Evolutionary conservation across 257 asterid species (phyloP), one percentile per base, ranked within the genome.

Genomic region (Fraxinus anomala): DNA sequence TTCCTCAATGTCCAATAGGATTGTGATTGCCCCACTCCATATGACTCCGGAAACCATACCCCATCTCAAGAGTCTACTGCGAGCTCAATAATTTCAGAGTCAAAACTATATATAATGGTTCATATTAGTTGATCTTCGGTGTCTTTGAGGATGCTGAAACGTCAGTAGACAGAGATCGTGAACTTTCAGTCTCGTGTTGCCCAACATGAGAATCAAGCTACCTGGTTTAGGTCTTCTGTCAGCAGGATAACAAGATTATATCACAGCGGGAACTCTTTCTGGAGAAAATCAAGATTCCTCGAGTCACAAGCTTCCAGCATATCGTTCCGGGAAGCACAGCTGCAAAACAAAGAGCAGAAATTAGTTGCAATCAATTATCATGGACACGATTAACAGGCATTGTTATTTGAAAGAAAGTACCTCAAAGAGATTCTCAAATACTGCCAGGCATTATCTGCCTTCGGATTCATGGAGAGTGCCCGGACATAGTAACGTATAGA

Each of bases 391-490:
- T 21, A 31, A 37, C 16, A 67, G 17, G 8, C 33, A 51, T n/a
- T 17, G 63, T 54, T 76, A 19, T 54, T 59, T 33, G 33, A 72
- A 34, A 75, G 11, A 30, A 74, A 66, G 36, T 91, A 93, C 98
- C 98, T 92, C 87, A 94, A 79, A 19, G 98, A 93, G 74, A 96
- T 92, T 88, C 98, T 86, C 91, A 96, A 81, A 87, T 94, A 96
- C 74, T 93, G 99, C 99, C 99, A 96, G 40, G 97, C 98, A 76
- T 96, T 93, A 73, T 92, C 98, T 3, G 99, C 99, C 89, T 94
- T 94, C 8, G 99, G 99, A 85, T 96, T 96, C 98, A 96, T 93
- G 0, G 92, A 86, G 69, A 93, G 89, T 73, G 98, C 98, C 17
- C 99, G 96, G 56, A 96, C 99, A 81, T 94, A 94, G 87, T 96